These are phyloP conservation scores for Neoboletus magnificus DNA, from an alignment of 768 basidiomycete genomes.

Conservation along the genomic window DNA sequence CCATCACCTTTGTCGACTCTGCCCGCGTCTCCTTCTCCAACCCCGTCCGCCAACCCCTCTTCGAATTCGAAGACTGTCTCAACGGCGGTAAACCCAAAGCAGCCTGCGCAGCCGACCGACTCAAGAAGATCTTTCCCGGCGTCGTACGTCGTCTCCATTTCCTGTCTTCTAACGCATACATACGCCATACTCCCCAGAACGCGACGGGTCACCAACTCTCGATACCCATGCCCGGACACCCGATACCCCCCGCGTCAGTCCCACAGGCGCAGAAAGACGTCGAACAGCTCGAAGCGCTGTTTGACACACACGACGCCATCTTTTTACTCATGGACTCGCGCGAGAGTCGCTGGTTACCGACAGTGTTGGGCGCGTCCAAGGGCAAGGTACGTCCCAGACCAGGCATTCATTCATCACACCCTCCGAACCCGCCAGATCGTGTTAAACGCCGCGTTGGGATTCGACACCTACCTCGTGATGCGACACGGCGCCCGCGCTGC, in stretches of 20 bases:
- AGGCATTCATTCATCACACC: too few species aligned
- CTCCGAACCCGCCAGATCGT: too few species aligned
- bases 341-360: constrained; percentile 95
- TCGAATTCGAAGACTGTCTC: constrained; percentile 92
- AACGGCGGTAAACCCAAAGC: constrained; percentile 94
- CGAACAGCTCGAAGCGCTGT: constrained; percentile 64
- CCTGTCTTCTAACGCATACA: too few species aligned
- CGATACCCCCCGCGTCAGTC: constrained; percentile 59
- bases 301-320: constrained; percentile 84
- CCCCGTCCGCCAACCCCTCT: constrained; percentile 94
- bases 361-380: constrained; percentile 78
- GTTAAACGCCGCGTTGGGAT: constrained; percentile 91
- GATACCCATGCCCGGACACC: constrained; percentile 98
- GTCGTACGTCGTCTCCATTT: constrained; percentile 55
- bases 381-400: too few species aligned
- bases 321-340: constrained; percentile 98
- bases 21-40: constrained; percentile 93
- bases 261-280: constrained; percentile 67
- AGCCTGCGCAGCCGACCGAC: constrained; percentile 76
- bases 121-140: constrained; percentile 91
- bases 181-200: too few species aligned
- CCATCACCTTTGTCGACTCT: constrained; percentile 91
- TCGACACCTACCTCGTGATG: constrained; percentile 97
- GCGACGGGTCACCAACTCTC: constrained; percentile 73
- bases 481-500: constrained; percentile 73